A percentile compares a stretch with the other conserved stretches of the same genome.
phyloP scores from a whole-genome alignment of 2,329 filamentous ascomycete genomes.

The Lecanoromycetidae sp. region DNA sequence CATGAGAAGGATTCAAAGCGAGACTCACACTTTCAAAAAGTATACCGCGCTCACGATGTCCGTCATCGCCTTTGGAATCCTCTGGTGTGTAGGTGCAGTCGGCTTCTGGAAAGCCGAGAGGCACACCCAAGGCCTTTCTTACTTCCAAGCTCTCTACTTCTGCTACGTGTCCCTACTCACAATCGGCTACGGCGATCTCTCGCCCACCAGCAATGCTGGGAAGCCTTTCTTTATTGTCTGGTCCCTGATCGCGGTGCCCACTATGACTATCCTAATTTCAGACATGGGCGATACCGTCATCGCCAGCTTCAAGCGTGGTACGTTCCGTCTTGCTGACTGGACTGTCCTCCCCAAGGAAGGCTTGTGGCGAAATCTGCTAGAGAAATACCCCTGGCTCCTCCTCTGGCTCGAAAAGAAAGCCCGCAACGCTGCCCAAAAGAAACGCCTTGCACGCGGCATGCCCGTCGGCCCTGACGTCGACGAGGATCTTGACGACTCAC shows the following conservation, averaged over 20 bases:
- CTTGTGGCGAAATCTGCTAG: conserved; percentile 40
- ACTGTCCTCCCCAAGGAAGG: conserved; percentile 53
- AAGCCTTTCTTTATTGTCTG: conserved; percentile 89
- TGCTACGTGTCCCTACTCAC: conserved; percentile 72
- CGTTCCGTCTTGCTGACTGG: conserved; percentile 50
- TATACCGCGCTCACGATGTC: conserved; percentile 66
- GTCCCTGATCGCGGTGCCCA: conserved; percentile 74
- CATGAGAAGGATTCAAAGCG: conserved; percentile 68
- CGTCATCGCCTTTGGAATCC: conserved; percentile 51
- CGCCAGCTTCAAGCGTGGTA: conserved; percentile 49
- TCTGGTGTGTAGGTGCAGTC: conserved; percentile 71
- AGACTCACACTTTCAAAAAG: conserved; percentile 51
- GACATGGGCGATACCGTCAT: conserved; percentile 79
- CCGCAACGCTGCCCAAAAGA: conserved; percentile 26
- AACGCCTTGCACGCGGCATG: conserved; percentile 38
- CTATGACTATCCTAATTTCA: conserved; percentile 74
- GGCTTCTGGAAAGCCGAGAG: conserved; percentile 57
- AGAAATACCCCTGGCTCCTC: conserved; percentile 26
- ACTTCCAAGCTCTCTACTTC: conserved; percentile 77
- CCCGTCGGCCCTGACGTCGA: conserved; percentile 28
- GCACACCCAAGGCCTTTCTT: conserved; percentile 46
- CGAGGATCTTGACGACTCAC: conserved; percentile 15
- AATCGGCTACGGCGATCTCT: conserved; percentile 74
- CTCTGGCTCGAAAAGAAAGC: conserved; percentile 25
- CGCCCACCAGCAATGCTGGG: conserved; percentile 64